phyloP scores from a whole-genome alignment of 78 protist species.

The Dictyostelium purpureum region DNA sequence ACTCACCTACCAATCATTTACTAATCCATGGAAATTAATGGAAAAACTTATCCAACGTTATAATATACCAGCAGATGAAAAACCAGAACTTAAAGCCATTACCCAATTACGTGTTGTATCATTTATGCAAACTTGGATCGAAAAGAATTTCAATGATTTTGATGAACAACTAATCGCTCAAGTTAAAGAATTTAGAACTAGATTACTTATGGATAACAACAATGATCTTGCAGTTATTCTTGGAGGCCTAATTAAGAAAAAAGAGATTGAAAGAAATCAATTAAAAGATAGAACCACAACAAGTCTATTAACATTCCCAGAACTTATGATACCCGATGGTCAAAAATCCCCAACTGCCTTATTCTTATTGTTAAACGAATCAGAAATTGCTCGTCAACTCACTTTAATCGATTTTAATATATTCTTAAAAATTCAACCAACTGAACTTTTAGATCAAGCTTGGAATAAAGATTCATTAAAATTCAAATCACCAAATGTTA shows the following conservation, averaged over 20 bases:
- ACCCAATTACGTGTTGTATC: constrained; percentile 77
- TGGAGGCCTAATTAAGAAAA: background rate
- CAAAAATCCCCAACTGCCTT: constrained; percentile 48
- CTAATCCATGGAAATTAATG: constrained; percentile 63
- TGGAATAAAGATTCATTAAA: constrained; percentile 78
- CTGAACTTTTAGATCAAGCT: constrained; percentile 68
- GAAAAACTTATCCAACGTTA: constrained; percentile 78
- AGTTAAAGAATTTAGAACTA: constrained; percentile 2
- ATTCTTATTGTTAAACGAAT: constrained; percentile 44
- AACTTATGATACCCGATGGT: constrained; percentile 65
- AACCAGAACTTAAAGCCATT: background rate
- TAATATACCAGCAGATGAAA: constrained; percentile 52
- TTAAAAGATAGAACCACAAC: background rate
- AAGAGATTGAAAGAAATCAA: background rate
- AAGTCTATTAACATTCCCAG: constrained; percentile 34
- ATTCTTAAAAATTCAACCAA: constrained; percentile 61
- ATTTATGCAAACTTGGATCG: constrained; percentile 81
- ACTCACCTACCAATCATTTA: constrained; percentile 78
- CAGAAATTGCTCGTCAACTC: constrained; percentile 82
- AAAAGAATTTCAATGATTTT: constrained; percentile 60
- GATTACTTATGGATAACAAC: constrained; percentile 52
- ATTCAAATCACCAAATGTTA: constrained; percentile 64
- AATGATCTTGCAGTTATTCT: constrained; percentile 18
- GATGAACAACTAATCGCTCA: constrained; percentile 20
- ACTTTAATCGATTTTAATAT: constrained; percentile 76